phyloP scores from a whole-genome alignment of 768 basidiomycete genomes.

The Macrolepiota albuminosa region DNA sequence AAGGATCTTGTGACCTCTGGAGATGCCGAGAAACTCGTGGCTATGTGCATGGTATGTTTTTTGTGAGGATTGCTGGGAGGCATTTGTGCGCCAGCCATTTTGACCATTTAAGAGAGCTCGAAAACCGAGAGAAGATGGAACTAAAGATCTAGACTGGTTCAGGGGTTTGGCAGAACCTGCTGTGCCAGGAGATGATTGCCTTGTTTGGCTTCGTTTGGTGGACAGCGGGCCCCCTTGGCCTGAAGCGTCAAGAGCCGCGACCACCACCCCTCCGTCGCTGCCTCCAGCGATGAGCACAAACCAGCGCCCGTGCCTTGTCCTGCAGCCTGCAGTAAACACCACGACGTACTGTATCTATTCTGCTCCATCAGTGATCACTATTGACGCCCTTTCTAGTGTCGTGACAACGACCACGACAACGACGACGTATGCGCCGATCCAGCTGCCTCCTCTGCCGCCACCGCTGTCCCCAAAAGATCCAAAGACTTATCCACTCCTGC shows the following conservation, averaged over 20 bases:
- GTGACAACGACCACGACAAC: constrained; percentile 91
- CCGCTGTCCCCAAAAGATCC: constrained; percentile 71
- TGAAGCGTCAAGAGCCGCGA: background rate
- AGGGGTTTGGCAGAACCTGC: background rate
- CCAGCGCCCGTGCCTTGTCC: constrained; percentile 62
- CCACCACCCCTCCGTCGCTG: constrained; percentile 18
- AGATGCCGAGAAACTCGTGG: background rate
- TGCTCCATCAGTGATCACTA: background rate
- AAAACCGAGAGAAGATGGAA: background rate
- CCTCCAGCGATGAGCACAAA: constrained; percentile 52
- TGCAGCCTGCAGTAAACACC: constrained; percentile 80
- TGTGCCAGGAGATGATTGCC: background rate
- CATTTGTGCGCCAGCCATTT: background rate
- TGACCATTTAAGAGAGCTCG: background rate
- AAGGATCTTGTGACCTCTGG: background rate
- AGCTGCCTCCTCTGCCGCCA: constrained; percentile 66
- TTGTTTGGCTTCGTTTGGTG: constrained; percentile 13
- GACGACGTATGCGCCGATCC: constrained; percentile 86
- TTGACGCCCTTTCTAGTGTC: constrained; percentile 44
- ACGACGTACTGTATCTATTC: constrained; percentile 57
- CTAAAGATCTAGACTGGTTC: background rate
- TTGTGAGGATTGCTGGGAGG: too few species aligned
- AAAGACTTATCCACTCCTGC: constrained; percentile 74
- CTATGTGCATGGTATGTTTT: too few species aligned
- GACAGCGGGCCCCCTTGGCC: background rate